phyloP scores from a whole-genome alignment of 1,284 basidiomycete genomes.

The Sporisorium exsertum region DNA sequence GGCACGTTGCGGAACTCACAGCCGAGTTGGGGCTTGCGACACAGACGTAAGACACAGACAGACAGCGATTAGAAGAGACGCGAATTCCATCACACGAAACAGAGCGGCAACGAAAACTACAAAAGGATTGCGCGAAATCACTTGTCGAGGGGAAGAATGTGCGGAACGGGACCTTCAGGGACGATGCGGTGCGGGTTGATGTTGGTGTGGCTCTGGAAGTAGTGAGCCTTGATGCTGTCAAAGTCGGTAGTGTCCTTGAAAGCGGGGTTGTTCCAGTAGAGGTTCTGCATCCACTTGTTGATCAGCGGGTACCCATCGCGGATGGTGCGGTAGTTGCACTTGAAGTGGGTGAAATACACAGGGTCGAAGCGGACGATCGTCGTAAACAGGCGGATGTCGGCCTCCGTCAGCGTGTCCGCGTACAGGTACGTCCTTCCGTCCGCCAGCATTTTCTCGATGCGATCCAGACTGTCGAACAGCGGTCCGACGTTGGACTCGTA shows the following conservation, averaged over 20 bases:
- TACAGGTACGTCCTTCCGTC: constrained; percentile 84
- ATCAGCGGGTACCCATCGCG: constrained; percentile 60
- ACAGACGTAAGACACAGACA: not conserved
- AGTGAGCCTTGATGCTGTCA: constrained; percentile 72
- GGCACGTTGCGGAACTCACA: constrained; percentile 70
- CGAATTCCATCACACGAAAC: not conserved
- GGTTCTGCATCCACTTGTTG: constrained; percentile 78
- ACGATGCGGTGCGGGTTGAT: constrained; percentile 66
- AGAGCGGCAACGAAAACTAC: not conserved
- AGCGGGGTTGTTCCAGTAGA: constrained; percentile 90
- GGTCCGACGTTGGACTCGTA: constrained; percentile 80
- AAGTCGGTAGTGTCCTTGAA: constrained; percentile 91
- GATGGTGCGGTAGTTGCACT: constrained; percentile 78
- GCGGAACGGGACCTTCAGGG: constrained; percentile 59
- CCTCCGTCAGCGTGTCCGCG: constrained; percentile 86
- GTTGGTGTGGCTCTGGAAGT: constrained; percentile 65
- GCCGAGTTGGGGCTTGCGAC: constrained; percentile 23
- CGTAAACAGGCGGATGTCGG: constrained; percentile 86
- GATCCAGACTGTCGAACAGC: constrained; percentile 81
- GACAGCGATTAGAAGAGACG: not conserved
- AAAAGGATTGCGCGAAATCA: not conserved
- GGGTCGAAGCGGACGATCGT: constrained; percentile 85
- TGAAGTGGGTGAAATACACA: constrained; percentile 90
- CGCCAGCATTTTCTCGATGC: constrained; percentile 80
- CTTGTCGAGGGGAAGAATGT: constrained; percentile 58